phyloP scores from a whole-genome alignment of 106 monocot genomes.

The Narthecium ossifragum region DNA sequence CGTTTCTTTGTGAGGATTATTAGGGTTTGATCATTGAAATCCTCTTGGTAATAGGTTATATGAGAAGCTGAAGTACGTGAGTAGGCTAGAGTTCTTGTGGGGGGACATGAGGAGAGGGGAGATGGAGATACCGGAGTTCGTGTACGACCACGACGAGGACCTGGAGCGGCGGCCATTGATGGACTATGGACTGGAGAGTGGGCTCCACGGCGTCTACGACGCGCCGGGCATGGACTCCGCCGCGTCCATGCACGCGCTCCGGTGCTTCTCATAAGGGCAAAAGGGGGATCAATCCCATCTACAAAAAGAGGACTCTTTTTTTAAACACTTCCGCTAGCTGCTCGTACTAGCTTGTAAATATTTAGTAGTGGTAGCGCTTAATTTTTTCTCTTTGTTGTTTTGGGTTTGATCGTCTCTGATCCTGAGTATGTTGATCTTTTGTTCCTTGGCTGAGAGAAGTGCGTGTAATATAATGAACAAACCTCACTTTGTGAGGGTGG shows the following conservation, averaged over 20 bases:
- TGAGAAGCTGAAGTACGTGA: slow-evolving; percentile 70
- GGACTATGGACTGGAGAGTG: slow-evolving; percentile 78
- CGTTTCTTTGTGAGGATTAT: background rate
- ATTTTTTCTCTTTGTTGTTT: too few species aligned
- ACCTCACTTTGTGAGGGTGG: too few species aligned
- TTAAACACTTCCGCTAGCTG: too few species aligned
- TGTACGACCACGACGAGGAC: slow-evolving; percentile 74
- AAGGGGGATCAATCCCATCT: too few species aligned
- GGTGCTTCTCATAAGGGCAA: slow-evolving; percentile 50
- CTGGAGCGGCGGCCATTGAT: slow-evolving; percentile 74
- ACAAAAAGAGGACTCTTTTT: too few species aligned
- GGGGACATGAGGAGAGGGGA: slow-evolving; percentile 50
- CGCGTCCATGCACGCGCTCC: slow-evolving; percentile 69
- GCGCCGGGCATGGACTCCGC: slow-evolving; percentile 65
- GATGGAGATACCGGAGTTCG: slow-evolving; percentile 73
- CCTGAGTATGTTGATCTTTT: too few species aligned
- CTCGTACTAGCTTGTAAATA: too few species aligned
- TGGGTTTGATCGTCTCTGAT: too few species aligned
- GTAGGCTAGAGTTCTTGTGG: slow-evolving; percentile 73
- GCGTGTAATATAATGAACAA: too few species aligned
- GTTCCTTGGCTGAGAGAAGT: too few species aligned
- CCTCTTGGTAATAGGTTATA: slow-evolving; percentile 43
- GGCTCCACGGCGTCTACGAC: slow-evolving; percentile 30
- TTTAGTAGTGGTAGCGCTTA: too few species aligned
- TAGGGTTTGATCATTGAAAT: background rate